Evolutionary conservation across 1,284 basidiomycete genomes (phyloP), one percentile per base, ranked within the genome.

Genomic region (Marasmius fiardii): DNA sequence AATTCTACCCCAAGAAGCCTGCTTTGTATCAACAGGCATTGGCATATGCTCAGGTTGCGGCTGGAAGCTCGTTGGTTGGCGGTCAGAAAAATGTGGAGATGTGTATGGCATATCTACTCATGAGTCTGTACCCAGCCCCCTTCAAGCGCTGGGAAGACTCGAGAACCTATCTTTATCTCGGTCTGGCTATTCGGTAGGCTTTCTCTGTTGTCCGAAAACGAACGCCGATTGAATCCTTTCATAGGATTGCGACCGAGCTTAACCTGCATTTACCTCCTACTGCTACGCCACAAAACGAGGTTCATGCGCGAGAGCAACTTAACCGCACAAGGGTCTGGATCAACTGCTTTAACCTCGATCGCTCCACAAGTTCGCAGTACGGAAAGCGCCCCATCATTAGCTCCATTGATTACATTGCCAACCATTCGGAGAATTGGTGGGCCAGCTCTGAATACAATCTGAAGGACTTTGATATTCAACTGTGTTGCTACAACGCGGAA

Each of bases 241-340:
- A 12, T 57, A 88, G 88, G 65, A 81, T 90, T 58, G 92, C 92
- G 1, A 88, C 83, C 24, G 92, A 93, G 66, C 78, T 94, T 49
- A 93, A 93, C 62, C 76, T 95, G 47, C 89, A 95, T 63, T 78
- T 88, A 44, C 88, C 90, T 2, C 79, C 77, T 59, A 86, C 85
- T 0, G 81, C 83, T 6, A 85, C 84, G 59, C 83, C 85, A 5
- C 69, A 77, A 16, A 86, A 86, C 63, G 89, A 92, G 65, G 75
- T 75, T 55, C 86, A 92, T 58, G 88, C 88, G 21, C 83, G 92
- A 50, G 88, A 93, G 68, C 81, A 92, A 71, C 79, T 93, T 51
- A 94, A 93, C 65, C 83, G 92, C n/a, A 90, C 90, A 35, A 83
- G 92, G 18, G 83, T 90, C 0, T 95, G 92, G 92, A 74, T 93